Evolutionary conservation across 805 yeast species (phyloP).

Genomic region (Zygoascus bituminiphila): DNA sequence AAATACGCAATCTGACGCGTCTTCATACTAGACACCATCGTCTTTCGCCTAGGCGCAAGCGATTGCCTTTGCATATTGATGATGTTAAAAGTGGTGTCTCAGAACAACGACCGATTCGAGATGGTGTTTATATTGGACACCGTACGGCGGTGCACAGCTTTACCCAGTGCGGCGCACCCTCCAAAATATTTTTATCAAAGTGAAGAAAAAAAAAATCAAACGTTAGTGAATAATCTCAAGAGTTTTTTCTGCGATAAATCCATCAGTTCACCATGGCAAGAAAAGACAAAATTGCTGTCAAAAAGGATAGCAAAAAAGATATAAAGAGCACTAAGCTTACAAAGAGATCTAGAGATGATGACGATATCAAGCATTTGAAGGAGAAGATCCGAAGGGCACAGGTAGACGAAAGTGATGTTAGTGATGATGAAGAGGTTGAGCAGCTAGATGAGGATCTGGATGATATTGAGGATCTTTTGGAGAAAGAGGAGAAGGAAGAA

Average conservation of each 20-base stretch:
- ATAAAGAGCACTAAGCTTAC: background rate
- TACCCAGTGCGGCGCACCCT: background rate
- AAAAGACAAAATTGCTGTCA: background rate
- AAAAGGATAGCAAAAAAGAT: constrained; percentile 3
- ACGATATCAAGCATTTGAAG: constrained; percentile 3
- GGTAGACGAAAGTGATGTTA: constrained; percentile 13
- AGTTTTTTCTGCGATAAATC: background rate
- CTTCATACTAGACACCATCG: constrained; percentile 11
- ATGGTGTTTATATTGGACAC: background rate
- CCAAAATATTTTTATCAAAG: background rate
- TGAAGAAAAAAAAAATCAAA: background rate
- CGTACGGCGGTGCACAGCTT: background rate
- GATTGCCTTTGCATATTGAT: background rate
- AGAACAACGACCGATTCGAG: too few species aligned
- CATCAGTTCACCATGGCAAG: background rate
- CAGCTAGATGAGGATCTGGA: constrained; percentile 20
- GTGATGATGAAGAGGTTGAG: constrained; percentile 9
- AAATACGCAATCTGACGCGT: constrained; percentile 42
- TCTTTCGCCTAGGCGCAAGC: constrained; percentile 7
- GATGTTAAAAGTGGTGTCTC: background rate
- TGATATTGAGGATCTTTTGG: constrained; percentile 18
- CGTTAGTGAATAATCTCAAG: too few species aligned
- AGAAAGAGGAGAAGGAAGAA: constrained; percentile 16
- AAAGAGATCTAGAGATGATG: background rate
- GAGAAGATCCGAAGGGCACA: constrained; percentile 2